Evolutionary conservation across 2,329 filamentous ascomycete species (phyloP), one percentile per base, ranked within the genome.

Genomic region (Aspergillus ibericus): DNA sequence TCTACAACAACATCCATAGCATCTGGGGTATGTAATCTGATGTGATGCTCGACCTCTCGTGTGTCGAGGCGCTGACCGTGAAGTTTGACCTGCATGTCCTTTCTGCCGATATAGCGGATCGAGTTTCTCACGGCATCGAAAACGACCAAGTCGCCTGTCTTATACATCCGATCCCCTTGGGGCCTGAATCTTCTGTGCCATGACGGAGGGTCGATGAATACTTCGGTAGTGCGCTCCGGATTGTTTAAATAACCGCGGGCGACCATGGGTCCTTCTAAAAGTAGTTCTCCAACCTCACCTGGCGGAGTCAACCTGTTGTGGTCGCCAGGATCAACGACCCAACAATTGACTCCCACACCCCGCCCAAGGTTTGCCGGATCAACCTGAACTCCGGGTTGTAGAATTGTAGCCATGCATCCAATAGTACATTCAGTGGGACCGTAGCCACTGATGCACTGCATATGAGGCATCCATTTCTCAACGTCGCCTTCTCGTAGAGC

Each of bases 191-290:
- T 6, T 1, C 10, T 35, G 34, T 12, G 34, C 34, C 34, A 35
- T 15, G 12, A 10, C 6, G n/a, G 53, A 13, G 44, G 12, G 29
- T 48, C 29, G 36, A 88, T 78, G 60, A 87, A 88, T 1, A 78
- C 80, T n/a, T 76, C 75, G 0, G 74, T 76, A 0, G 85, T 86
- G 70, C 83, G 84, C n/a, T 77, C 78, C 0, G 77, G 73, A 59
- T 85, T 80, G 40, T 80, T 80, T 8, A 86, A 71, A 59, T 88
- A 88, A 7, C 83, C 84, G 22, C 81, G 72, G 2, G 82, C 83
- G 0, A 88, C 82, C 18, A 83, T 78, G 1, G 83, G 82, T 0
- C 67, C 66, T 46, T 69, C 65, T 2, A 70, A 16, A 16, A 65
- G 18, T 3, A 70, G 58, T 53, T 70, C 67, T n/a, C 66, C 67